Base-by-base conservation (phyloP, 257 asterid genomes). In the Nicotiana benthamiana region DNA sequence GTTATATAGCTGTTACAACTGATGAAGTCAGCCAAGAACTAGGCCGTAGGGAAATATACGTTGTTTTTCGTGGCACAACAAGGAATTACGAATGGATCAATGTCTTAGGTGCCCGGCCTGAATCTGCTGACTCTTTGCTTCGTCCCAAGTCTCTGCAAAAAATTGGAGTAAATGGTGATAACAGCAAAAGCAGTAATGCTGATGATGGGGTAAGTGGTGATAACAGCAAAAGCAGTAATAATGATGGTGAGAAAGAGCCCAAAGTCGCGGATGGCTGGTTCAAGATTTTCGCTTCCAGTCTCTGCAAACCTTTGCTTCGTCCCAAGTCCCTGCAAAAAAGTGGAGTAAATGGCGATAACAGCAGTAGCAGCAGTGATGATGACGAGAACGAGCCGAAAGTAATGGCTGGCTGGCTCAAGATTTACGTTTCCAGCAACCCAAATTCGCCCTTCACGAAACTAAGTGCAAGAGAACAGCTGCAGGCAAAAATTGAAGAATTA, bases 261-360 rank as follows among this genome's bases (percentile, higher is more conserved):
- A 92, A 83, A 87, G 93, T 94, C 1, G 93, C 89, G 97, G 51
- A 88, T 0, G 97, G 97, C 1, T 93, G 97, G 97, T 92, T 91
- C 13, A 89, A 88, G 20, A 83, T 94, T 20, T 93, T 92, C 83
- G 80, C 74, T 11, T 91, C 98, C 1, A 64, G 82, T 40, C 12
- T 40, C 12, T 40, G 48, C 48, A 40, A 40, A 9, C 48, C 48
- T 40, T 40, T 32, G 36, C 36, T 32, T 32, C 36, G 36, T 32
- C 36, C 36, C 36, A 32, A 32, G 36, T 32, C 36, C 36, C 1
- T 4, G 36, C 36, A 32, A 32, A 32, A 32, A 32, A 32, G 48
- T 40, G 18, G 56, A 51, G 16, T 15, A 51, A 51, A 51, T 7
- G 59, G 64, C 28, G 53, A 86, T 52, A 43, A 54, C 9, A 56